Conservation (phyloP, 2,329 filamentous ascomycete genomes). For the Xylariaceae sp. region DNA sequence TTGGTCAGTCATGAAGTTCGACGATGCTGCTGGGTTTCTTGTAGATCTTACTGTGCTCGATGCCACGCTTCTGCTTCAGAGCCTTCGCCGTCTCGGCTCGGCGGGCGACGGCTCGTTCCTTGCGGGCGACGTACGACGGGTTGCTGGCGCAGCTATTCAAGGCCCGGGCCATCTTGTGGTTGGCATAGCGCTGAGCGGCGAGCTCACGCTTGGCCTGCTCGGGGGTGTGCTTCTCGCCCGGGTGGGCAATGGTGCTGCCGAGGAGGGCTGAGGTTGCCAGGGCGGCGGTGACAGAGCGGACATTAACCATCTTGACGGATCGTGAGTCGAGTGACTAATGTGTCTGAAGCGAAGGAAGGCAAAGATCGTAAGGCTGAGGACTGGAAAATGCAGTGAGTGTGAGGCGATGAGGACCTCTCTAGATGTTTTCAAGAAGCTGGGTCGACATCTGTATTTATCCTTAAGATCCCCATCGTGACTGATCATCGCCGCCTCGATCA, state of each 20-base stretch:
- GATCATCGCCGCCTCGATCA: no score
- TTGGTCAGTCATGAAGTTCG: no score
- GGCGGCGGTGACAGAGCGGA: conserved; percentile 20
- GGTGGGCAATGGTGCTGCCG: conserved; percentile 30
- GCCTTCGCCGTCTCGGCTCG: conserved; percentile 31
- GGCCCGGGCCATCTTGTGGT: conserved; percentile 30
- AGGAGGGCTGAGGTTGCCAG: conserved; percentile 23
- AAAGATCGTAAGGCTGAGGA: no score
- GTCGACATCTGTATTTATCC: no score
- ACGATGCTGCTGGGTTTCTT: no score
- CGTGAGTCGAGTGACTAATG: no score
- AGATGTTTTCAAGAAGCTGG: no score
- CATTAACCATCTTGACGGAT: conserved; percentile 21
- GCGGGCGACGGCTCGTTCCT: conserved; percentile 32
- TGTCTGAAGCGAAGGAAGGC: no score
- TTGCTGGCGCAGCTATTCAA: conserved; percentile 32
- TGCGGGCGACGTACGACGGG: conserved; percentile 31
- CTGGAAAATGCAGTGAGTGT: no score
- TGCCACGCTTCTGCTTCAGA: conserved; percentile 32
- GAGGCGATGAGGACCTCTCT: no score
- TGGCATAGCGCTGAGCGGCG: conserved; percentile 27
- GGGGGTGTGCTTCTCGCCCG: conserved; percentile 31
- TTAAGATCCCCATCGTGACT: no score
- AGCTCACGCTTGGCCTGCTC: conserved; percentile 27
- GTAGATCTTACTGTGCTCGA: conserved; percentile 21